Conservation (phyloP, 106 monocot genomes). For the Phalaenopsis aphrodite region DNA sequence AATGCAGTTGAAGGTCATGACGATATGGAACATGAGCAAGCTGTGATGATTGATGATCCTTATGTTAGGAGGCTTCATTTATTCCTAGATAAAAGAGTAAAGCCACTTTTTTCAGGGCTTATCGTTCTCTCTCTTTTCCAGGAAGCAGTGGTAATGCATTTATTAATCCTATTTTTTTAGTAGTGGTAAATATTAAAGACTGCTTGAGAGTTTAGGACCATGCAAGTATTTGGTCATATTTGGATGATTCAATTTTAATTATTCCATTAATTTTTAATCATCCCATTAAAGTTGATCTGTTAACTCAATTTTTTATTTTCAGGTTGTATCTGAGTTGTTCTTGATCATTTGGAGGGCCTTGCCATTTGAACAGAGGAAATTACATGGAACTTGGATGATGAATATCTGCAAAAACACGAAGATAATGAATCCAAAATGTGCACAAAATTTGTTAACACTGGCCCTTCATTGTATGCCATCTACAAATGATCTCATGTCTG, state of each 20-base stretch:
- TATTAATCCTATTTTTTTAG: neutral
- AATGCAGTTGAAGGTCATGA: slow-evolving; percentile 9
- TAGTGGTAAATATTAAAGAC: neutral
- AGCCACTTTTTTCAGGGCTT: slow-evolving; percentile 39
- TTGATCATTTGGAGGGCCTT: slow-evolving; percentile 36
- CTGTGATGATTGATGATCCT: slow-evolving; percentile 7
- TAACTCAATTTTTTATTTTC: slow-evolving; percentile 3
- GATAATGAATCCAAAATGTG: slow-evolving; percentile 35
- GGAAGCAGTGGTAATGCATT: slow-evolving; percentile 66
- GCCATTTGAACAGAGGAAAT: slow-evolving; percentile 24
- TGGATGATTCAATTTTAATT: too few relatives aligned
- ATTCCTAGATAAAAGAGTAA: slow-evolving; percentile 49
- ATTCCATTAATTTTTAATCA: too few relatives aligned
- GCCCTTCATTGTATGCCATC: slow-evolving; percentile 39
- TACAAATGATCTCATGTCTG: slow-evolving; percentile 47
- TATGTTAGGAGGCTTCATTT: slow-evolving; percentile 18
- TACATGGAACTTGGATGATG: slow-evolving; percentile 53
- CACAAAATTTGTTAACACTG: slow-evolving; percentile 34
- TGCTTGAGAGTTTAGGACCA: too few relatives aligned
- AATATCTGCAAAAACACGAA: slow-evolving; percentile 28
- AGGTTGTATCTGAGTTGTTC: slow-evolving; percentile 60
- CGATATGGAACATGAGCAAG: slow-evolving; percentile 12
- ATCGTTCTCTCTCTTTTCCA: slow-evolving; percentile 32
- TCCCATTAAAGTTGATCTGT: neutral
- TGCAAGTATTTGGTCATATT: too few relatives aligned